These are phyloP conservation scores for Venturiaceae sp. DNA, from an alignment of 2,329 filamentous ascomycete species.

Conservation along the genomic window DNA sequence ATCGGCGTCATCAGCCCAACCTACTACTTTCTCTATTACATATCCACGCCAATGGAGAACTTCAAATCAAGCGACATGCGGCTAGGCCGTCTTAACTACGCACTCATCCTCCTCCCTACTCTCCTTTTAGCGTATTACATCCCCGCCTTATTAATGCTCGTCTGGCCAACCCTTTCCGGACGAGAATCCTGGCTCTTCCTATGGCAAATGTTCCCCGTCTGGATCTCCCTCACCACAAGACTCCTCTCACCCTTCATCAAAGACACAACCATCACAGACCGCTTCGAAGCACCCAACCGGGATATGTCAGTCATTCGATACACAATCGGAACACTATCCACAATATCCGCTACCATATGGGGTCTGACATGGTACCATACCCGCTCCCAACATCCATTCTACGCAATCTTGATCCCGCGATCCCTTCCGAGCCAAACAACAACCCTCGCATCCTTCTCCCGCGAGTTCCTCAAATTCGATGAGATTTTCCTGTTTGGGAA, in stretches of 20 bases:
- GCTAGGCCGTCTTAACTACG: constrained; percentile 18
- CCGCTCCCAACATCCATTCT: neutral
- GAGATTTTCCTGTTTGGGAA: neutral
- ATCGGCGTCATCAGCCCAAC: constrained; percentile 23
- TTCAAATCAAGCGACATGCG: constrained; percentile 24
- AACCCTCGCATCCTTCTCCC: neutral
- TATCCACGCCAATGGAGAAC: constrained; percentile 21
- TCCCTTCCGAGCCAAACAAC: neutral
- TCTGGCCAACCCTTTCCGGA: neutral
- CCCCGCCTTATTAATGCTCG: constrained; percentile 10
- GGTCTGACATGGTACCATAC: neutral
- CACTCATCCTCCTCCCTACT: constrained; percentile 20
- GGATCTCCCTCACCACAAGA: neutral
- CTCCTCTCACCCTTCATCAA: neutral
- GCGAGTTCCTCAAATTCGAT: constrained; percentile 1
- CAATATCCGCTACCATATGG: neutral
- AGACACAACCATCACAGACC: neutral
- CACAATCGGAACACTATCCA: neutral
- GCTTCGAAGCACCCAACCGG: neutral
- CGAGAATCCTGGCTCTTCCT: neutral
- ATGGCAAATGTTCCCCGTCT: neutral
- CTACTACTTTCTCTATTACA: constrained; percentile 28
- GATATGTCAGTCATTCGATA: neutral
- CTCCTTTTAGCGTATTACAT: constrained; percentile 17
- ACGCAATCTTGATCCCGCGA: neutral